These are phyloP conservation scores for Vigna unguiculata DNA, from an alignment of 306 rosid genomes.

Conservation along the genomic window DNA sequence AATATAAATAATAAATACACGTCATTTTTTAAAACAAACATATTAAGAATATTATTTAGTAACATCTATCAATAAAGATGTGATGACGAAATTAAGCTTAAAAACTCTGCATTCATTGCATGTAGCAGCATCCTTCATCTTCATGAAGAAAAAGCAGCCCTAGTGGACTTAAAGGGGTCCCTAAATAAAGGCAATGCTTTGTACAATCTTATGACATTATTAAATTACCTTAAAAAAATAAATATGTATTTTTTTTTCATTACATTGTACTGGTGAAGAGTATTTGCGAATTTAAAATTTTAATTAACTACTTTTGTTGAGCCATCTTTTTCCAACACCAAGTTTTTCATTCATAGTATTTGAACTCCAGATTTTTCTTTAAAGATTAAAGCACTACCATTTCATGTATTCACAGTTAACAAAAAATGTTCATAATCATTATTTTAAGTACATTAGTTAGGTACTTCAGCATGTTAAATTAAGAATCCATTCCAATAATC, in stretches of 20 bases:
- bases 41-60: neutral
- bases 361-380: too few species aligned
- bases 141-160: constrained; percentile 7
- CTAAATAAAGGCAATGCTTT: constrained; percentile 36
- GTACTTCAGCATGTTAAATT: too few species aligned
- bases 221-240: neutral
- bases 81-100: constrained; percentile 1
- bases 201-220: constrained; percentile 15
- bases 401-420: too few species aligned
- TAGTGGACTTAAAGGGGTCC: constrained; percentile 32
- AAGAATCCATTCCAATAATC: too few species aligned
- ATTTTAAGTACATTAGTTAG: too few species aligned
- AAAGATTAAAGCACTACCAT: too few species aligned
- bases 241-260: neutral
- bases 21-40: neutral
- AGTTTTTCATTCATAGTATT: too few species aligned
- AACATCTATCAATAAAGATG: neutral
- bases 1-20: neutral
- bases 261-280: too few species aligned
- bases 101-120: constrained; percentile 48
- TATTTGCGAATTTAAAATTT: too few species aligned
- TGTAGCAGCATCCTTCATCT: constrained; percentile 26
- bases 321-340: too few species aligned
- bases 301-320: too few species aligned
- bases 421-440: too few species aligned